phyloP scores from a whole-genome alignment of 257 asterid genomes.

The Hygrophila difformis region DNA sequence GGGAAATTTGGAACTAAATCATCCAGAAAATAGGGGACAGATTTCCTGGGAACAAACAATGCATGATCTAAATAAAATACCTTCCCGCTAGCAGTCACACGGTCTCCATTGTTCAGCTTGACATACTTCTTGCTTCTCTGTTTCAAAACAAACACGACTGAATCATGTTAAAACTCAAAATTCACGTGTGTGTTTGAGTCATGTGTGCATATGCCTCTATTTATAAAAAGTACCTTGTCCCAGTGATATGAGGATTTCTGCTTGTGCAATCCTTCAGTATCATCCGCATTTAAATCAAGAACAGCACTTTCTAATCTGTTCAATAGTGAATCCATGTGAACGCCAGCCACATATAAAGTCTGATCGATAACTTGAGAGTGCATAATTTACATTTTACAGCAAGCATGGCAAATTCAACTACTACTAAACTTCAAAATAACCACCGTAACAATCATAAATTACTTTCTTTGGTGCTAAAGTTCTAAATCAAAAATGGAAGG shows the following conservation, averaged over 20 bases:
- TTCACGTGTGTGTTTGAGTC: neutral
- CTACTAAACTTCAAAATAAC: too few relatives aligned
- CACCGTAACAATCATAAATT: too few relatives aligned
- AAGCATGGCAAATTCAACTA: neutral
- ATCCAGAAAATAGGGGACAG: too few relatives aligned
- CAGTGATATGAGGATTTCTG: slow-evolving; percentile 81
- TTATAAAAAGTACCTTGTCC: slow-evolving; percentile 64
- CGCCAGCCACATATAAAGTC: too few relatives aligned
- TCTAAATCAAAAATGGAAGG: too few relatives aligned
- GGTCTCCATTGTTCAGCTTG: slow-evolving; percentile 91
- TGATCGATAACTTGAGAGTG: slow-evolving; percentile 9
- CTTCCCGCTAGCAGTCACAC: slow-evolving; percentile 95
- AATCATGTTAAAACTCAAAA: slow-evolving; percentile 6
- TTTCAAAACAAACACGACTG: slow-evolving; percentile 18
- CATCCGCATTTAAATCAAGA: slow-evolving; percentile 86
- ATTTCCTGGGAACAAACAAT: too few relatives aligned
- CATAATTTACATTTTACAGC: slow-evolving; percentile 1
- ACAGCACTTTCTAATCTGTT: slow-evolving; percentile 87
- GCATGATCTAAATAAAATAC: slow-evolving; percentile 28
- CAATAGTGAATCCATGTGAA: too few relatives aligned
- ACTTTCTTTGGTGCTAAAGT: too few relatives aligned
- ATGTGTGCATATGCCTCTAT: neutral
- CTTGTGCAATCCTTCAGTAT: slow-evolving; percentile 52
- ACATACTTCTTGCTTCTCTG: slow-evolving; percentile 93
- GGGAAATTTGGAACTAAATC: neutral